These are phyloP conservation scores for Hansenula sp. DNA, from an alignment of 1,139 yeast species.

Conservation along the genomic window DNA sequence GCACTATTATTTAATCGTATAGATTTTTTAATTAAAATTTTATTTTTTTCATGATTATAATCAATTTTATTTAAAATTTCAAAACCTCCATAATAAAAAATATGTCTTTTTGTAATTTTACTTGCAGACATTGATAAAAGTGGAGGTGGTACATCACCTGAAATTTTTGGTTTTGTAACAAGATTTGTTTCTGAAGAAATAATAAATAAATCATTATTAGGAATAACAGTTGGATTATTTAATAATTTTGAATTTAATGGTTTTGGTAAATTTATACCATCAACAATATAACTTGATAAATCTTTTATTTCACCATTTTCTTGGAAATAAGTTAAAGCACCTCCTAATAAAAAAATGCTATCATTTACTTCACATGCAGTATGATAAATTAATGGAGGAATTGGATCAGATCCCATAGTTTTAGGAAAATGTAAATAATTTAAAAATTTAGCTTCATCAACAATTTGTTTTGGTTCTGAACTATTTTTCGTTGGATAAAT, in stretches of 20 bases:
- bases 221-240: constrained; percentile 33
- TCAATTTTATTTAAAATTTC: constrained; percentile 29
- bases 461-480: background rate
- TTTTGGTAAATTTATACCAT: constrained; percentile 37
- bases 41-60: constrained; percentile 23
- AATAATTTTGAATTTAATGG: constrained; percentile 36
- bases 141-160: constrained; percentile 37
- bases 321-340: constrained; percentile 29
- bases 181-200: constrained; percentile 33
- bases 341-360: constrained; percentile 36
- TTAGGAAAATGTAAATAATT: constrained; percentile 27
- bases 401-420: constrained; percentile 29
- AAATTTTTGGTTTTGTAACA: constrained; percentile 22
- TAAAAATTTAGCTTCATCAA: constrained; percentile 10
- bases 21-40: constrained; percentile 27
- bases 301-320: constrained; percentile 29
- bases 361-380: constrained; percentile 31
- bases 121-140: constrained; percentile 33
- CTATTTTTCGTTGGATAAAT: too few species aligned
- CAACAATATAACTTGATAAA: constrained; percentile 31
- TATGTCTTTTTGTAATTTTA: constrained; percentile 33
- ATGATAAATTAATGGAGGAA: constrained; percentile 38
- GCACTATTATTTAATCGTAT: constrained; percentile 33
- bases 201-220: constrained; percentile 30
- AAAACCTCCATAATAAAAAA: constrained; percentile 43